phyloP scores from a whole-genome alignment of 768 basidiomycete species.

The Trametes punicea region DNA sequence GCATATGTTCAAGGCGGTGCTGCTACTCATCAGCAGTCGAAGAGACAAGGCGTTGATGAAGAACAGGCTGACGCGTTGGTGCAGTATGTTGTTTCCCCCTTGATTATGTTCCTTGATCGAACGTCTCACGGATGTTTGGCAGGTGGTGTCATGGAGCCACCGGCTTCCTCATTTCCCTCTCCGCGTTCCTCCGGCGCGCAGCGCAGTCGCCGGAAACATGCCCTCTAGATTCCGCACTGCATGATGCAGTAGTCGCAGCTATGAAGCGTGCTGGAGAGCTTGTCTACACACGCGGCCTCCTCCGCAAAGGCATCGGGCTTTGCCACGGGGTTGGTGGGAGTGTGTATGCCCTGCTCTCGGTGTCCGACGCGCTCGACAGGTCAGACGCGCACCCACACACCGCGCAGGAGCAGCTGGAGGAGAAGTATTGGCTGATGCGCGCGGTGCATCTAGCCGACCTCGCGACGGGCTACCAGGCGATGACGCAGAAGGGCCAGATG shows the following conservation, averaged over 20 bases:
- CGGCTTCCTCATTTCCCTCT: conserved; percentile 46
- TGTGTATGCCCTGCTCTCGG: conserved; percentile 51
- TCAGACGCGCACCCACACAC: conserved; percentile 12
- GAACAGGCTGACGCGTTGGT: conserved; percentile 38
- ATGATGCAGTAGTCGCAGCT: conserved; percentile 31
- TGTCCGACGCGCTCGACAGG: conserved; percentile 41
- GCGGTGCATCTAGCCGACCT: conserved; percentile 49
- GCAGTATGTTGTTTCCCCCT: conserved; percentile 38
- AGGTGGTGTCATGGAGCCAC: conserved; percentile 64
- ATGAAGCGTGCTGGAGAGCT: conserved; percentile 39
- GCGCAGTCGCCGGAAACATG: conserved; percentile 22
- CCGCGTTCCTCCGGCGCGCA: conserved; percentile 38
- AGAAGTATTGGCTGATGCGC: conserved; percentile 32
- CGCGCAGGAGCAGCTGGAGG: conserved; percentile 3
- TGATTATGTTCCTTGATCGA: not conserved
- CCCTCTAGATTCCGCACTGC: conserved; percentile 25
- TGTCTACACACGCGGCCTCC: conserved; percentile 46
- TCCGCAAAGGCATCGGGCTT: conserved; percentile 56
- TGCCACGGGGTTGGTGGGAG: conserved; percentile 57
- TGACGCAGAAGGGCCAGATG: conserved; percentile 42
- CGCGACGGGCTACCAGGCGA: conserved; percentile 34
- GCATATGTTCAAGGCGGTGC: conserved; percentile 9
- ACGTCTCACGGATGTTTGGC: not conserved
- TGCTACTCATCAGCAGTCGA: conserved; percentile 2
- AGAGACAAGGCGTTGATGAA: conserved; percentile 4